Evolutionary conservation across 2,329 filamentous ascomycete species (phyloP).

Genomic region (Aspergillus quadricinctus): DNA sequence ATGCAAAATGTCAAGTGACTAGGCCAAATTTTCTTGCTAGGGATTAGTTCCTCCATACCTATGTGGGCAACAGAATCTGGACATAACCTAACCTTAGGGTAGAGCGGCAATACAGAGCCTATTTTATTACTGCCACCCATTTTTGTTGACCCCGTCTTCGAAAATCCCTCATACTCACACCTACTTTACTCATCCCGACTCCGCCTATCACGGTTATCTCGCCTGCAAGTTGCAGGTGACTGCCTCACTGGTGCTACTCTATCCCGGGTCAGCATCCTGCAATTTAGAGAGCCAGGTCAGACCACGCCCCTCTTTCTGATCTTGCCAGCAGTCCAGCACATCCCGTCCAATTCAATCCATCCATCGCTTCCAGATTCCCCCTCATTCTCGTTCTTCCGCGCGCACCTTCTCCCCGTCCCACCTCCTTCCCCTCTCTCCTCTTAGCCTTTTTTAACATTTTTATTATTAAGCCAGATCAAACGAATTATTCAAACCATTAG

Average conservation of each 20-base stretch:
- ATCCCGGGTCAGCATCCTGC: not conserved
- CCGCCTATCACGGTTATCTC: constrained; percentile 4
- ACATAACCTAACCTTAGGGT: not conserved
- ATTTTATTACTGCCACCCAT: constrained; percentile 2
- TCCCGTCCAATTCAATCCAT: not conserved
- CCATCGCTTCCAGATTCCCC: constrained; percentile 2
- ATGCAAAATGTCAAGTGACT: not conserved
- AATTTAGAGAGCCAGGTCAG: not conserved
- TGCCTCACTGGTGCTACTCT: constrained; percentile 4
- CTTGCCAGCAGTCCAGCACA: not conserved
- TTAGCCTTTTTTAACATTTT: constrained; percentile 2
- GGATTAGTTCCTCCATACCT: not conserved
- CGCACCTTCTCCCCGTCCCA: not conserved
- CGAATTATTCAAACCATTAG: constrained; percentile 1
- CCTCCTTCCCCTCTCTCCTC: constrained; percentile 1
- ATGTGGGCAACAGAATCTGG: not conserved
- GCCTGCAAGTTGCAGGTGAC: not conserved
- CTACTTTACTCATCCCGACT: not conserved
- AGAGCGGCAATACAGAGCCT: not conserved
- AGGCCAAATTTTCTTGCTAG: not conserved
- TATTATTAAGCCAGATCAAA: not conserved
- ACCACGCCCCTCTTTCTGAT: not conserved
- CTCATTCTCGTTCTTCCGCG: constrained; percentile 3
- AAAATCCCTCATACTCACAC: constrained; percentile 23
- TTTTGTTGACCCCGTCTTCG: constrained; percentile 7